Evolutionary conservation across 208 protist species (phyloP), one percentile per base, ranked within the genome.

Genomic region (Spongospora subterranea): DNA sequence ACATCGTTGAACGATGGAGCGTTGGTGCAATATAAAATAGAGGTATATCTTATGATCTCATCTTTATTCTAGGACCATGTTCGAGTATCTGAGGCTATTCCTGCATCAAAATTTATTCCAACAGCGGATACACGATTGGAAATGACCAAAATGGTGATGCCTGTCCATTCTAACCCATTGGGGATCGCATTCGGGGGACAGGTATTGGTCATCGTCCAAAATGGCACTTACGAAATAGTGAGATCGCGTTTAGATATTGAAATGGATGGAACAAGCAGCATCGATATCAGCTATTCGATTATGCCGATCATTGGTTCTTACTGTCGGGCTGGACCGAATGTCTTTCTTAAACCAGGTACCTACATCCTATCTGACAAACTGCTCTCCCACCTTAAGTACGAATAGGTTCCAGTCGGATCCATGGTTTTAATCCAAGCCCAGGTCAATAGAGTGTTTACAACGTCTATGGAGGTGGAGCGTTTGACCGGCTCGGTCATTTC

Each of bases 221-320:
- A 60, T 60, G 13, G 13, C 50, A 60, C 50, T 60, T 60, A 29
- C 24, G 24, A 60, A 24, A 29, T 60, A 6, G 50, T 60, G 6
- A 29, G 50, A 29, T 60, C 24, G 24, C 24, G 50, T 60, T 60
- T 17, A 35, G 71, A 6, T 82, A 45, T 43, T 82, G 35, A 6
- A 82, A n/a, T 82, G 71, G 71, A 82, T 82, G 71, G 71, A 82
- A n/a, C 71, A 82, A 20, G 71, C 71, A 20, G 71, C 71, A 82
- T 43, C 6, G 6, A 35, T 82, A 35, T 35, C 71, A 6, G 71
- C 71, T 13, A 20, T 35, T 35, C 71, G 71, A 20, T 43, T 82
- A 43, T 82, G 71, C 71, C 6, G 71, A 43, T 82, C 71, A 20
- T 35, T 43, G 35, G 40, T 82, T 20, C 71, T 82, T 39, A 82